phyloP scores from a whole-genome alignment of 179 eudicot genomes.

The Camellia oleifera region DNA sequence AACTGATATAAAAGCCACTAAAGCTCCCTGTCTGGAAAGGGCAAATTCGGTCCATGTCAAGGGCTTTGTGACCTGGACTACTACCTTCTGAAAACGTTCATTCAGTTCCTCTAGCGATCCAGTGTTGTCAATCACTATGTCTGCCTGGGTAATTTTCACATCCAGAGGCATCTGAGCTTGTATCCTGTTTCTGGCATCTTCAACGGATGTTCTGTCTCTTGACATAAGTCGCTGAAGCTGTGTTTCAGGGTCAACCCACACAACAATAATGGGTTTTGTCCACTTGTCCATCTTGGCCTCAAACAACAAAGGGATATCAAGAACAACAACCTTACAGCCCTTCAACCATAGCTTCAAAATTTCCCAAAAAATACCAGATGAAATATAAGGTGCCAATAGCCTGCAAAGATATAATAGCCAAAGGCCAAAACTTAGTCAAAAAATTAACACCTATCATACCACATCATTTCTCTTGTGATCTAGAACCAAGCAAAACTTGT shows the following conservation, averaged over 20 bases:
- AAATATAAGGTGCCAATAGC: constrained; percentile 77
- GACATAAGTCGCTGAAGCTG: constrained; percentile 75
- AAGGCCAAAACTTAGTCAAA: neutral
- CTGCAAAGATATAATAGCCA: constrained; percentile 30
- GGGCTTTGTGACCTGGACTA: constrained; percentile 57
- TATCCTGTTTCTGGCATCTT: constrained; percentile 77
- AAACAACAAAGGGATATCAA: constrained; percentile 83
- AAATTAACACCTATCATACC: too few relatives aligned
- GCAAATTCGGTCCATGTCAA: constrained; percentile 79
- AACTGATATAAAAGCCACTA: constrained; percentile 48
- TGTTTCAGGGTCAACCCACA: constrained; percentile 85
- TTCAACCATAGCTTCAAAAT: constrained; percentile 81
- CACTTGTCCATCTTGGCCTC: constrained; percentile 93
- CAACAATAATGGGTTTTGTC: constrained; percentile 79
- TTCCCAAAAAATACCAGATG: constrained; percentile 66
- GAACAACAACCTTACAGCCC: constrained; percentile 69
- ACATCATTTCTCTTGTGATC: neutral
- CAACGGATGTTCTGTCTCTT: constrained; percentile 64
- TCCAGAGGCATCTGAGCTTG: constrained; percentile 87
- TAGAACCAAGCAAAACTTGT: neutral
- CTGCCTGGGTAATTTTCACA: constrained; percentile 66
- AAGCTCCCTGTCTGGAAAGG: constrained; percentile 76
- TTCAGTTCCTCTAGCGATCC: constrained; percentile 78
- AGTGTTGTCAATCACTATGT: constrained; percentile 75
- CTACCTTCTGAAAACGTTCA: constrained; percentile 47